Base-by-base conservation (phyloP, 768 basidiomycete genomes). In the Auricularia auricula-judae region DNA sequence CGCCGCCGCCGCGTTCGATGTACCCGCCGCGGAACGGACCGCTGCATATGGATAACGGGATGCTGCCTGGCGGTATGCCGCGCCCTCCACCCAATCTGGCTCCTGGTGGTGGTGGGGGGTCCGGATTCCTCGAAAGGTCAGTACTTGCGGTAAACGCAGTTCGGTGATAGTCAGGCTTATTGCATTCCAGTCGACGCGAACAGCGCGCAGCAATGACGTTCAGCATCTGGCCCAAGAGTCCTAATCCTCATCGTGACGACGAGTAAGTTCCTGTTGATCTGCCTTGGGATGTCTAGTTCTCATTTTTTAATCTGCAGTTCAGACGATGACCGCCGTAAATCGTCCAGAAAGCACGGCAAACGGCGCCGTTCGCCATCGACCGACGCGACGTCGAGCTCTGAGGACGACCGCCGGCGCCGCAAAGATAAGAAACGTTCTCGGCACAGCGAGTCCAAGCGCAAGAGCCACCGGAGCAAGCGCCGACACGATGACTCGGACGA, bases 191-290 rank as follows among this genome's bases (percentile, higher is more conserved):
- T 69, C 91, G 92, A 36, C 80, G 89, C 64, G 71, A 78, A 59
- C 86, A 92, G 71, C 80, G 92, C 60, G 84, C 84, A 68, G 77
- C 69, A 3, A 82, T 75, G 8, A 79, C 78, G 4, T 72, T 85
- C 1, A 80, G 81, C 68, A 79, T 91, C n/a, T 94, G 92, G 92
- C 92, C 92, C 1, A 74, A 84, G 3, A 93, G 92, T 2, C 92
- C 92, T 0, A 87, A 86, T 67, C 82, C 80, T 10, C 84, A 85
- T 63, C 76, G 81, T 43, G 83, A 89, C 43, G 73, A 75, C 58
- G 67, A 83, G 84, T 89, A 74, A 36, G 86, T 77, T 16, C 36
- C 63, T 33, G 12, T 39, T n/a, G 4, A 42, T 47, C 34, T 33
- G 62, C 5, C 62, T 56, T 35, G 60, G 5, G 18, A 44, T 63